Conservation (phyloP, 1,284 basidiomycete genomes). For the Thelephora terrestris region DNA sequence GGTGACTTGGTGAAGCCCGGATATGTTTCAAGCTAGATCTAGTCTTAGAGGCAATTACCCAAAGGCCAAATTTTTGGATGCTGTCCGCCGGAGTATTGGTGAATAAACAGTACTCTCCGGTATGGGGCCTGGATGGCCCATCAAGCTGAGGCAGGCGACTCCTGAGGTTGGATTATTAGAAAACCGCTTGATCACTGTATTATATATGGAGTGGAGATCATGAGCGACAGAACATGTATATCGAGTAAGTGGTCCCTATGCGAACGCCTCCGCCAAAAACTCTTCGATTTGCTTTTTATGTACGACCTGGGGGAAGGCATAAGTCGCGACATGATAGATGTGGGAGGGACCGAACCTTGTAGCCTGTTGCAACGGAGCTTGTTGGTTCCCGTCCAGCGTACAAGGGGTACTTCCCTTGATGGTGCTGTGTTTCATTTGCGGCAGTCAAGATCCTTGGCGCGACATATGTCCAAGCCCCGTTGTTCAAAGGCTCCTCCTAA, state of each 20-base stretch:
- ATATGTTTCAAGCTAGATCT: no score
- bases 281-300: constrained; percentile 82
- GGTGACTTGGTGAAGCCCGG: no score
- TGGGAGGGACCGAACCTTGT: constrained; percentile 46
- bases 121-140: no score
- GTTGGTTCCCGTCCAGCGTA: constrained; percentile 86
- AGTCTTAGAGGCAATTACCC: no score
- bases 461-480: constrained; percentile 89
- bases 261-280: constrained; percentile 55
- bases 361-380: constrained; percentile 84
- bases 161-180: no score
- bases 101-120: no score
- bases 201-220: no score
- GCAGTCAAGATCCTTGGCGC: constrained; percentile 83
- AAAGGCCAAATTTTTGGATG: no score
- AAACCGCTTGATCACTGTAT: no score
- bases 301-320: constrained; percentile 34
- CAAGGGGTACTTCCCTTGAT: constrained; percentile 80
- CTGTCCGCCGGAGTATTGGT: no score
- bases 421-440: constrained; percentile 77
- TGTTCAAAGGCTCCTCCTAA: constrained; percentile 84
- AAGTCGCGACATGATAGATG: constrained; percentile 8
- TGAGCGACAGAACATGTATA: neutral
- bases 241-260: neutral
- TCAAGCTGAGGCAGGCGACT: no score